Base-by-base conservation (phyloP, 495 filamentous ascomycete species). In the Cenococcum geophilum region DNA sequence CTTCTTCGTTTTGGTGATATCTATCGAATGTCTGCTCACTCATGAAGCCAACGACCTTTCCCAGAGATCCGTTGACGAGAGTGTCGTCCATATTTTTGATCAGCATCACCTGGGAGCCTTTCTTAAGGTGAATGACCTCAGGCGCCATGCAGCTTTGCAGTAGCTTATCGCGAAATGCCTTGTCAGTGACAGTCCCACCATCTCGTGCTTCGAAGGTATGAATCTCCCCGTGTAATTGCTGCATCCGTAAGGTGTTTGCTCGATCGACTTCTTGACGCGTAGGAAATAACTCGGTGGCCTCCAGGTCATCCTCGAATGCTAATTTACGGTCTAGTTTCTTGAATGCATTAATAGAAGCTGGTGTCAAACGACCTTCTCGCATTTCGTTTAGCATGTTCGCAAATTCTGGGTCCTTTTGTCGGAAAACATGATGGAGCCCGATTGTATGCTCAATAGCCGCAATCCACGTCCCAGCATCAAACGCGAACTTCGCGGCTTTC, bases 61-160 rank as follows among this genome's bases (percentile, higher is more conserved):
- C 93, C 40, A 97, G 81, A 0, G 93, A 95, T 4, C 93, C 93
- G 64, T 98, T 98, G 59, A 97, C 93, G 1, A 97, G 82, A 0
- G 80, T 82, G 1, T 96, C 92, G 72, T 98, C 93, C 77, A 96
- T 85, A 69, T 98, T 98, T 70, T 98, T 98, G 79, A 97, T 96
- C n/a, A 98, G 75, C 93, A 98, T 97, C 27, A 98, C 95, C 70
- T 97, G 95, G 0, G 91, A 86, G 18, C 90, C 90, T 66, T 92
- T 89, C 74, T 96, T 97, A 47, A 98, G 77, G 49, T 86, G 80
- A 18, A 97, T 82, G 0, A 68, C 63, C 32, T 79, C 79, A 4
- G 93, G 91, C 0, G 92, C 92, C 90, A 98, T 97, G 83, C 93
- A 96, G 70, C 89, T 95, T 1, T 81, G 67, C 0, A 98, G 78